phyloP scores from a whole-genome alignment of 78 protist species.

The Guillardia theta region DNA sequence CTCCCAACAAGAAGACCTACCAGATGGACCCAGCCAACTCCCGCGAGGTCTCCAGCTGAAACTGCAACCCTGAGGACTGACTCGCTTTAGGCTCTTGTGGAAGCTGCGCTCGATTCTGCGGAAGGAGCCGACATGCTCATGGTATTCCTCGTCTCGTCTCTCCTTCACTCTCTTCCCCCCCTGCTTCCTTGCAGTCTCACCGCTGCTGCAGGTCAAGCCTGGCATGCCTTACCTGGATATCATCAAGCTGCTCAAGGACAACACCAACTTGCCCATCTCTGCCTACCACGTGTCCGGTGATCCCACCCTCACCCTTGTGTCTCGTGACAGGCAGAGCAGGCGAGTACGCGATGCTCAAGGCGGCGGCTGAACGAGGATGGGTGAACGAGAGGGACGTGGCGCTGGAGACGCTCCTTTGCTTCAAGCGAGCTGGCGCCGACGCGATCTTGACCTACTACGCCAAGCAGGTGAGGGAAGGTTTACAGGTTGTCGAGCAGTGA shows the following conservation, averaged over 20 bases:
- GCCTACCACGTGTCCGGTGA: background rate
- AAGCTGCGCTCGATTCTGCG: background rate
- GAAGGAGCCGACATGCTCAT: constrained; percentile 34
- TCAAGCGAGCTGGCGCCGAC: background rate
- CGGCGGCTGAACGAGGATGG: background rate
- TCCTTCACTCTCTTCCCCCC: background rate
- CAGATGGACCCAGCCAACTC: constrained; percentile 42
- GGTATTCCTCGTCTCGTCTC: background rate
- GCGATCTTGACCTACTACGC: constrained; percentile 29
- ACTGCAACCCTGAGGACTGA: background rate
- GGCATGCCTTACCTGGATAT: constrained; percentile 26
- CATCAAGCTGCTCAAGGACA: constrained; percentile 9
- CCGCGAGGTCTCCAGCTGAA: constrained; percentile 15
- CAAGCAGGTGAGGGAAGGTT: too few species aligned
- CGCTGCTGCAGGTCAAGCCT: background rate
- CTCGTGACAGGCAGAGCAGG: background rate
- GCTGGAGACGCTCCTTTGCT: background rate
- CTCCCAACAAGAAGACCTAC: background rate
- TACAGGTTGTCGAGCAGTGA: too few species aligned
- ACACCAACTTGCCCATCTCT: constrained; percentile 13
- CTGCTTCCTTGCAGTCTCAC: too few species aligned
- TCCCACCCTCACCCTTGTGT: background rate
- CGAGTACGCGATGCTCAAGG: constrained; percentile 42
- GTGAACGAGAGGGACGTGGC: background rate
- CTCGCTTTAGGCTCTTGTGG: background rate